Evolutionary conservation across 352 stramenopile species (phyloP).

Genomic region (Phytophthora megakarya): DNA sequence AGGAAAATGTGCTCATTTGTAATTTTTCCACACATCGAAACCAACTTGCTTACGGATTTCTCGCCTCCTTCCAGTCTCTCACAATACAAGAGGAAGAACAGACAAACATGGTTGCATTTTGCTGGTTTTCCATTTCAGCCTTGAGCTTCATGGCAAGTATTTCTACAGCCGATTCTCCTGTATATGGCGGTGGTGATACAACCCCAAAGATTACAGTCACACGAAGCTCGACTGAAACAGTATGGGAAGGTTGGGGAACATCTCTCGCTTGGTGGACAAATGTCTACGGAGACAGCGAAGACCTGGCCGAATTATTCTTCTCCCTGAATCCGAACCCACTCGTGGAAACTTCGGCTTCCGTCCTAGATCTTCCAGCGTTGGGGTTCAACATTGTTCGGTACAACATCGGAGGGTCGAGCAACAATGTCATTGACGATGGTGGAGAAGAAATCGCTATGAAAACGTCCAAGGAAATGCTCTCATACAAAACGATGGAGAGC

Average conservation of each 20-base stretch:
- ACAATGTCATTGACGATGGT: slow-evolving; percentile 39
- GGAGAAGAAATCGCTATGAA: slow-evolving; percentile 41
- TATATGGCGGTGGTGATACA: too few relatives aligned
- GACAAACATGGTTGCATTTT: too few relatives aligned
- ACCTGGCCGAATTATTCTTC: slow-evolving; percentile 51
- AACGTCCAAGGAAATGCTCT: slow-evolving; percentile 40
- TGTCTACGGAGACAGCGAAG: slow-evolving; percentile 43
- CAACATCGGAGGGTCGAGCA: slow-evolving; percentile 49
- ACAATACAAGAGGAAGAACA: too few relatives aligned
- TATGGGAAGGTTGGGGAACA: slow-evolving; percentile 56
- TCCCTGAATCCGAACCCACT: slow-evolving; percentile 27
- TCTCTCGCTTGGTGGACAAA: slow-evolving; percentile 62
- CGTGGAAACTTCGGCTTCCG: neutral
- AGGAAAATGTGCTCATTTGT: too few relatives aligned
- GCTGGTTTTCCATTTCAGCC: too few relatives aligned
- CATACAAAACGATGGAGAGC: slow-evolving; percentile 43
- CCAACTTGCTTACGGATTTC: too few relatives aligned
- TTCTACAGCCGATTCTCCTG: too few relatives aligned
- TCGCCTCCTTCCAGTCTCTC: too few relatives aligned
- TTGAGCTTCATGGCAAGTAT: too few relatives aligned
- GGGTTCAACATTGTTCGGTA: slow-evolving; percentile 53
- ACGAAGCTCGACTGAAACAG: neutral
- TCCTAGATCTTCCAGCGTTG: slow-evolving; percentile 29
- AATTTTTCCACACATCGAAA: too few relatives aligned
- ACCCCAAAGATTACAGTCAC: too few relatives aligned